Evolutionary conservation across 1,284 basidiomycete species (phyloP), one percentile per base, ranked within the genome.

Genomic region (Vanrija pseudolonga): DNA sequence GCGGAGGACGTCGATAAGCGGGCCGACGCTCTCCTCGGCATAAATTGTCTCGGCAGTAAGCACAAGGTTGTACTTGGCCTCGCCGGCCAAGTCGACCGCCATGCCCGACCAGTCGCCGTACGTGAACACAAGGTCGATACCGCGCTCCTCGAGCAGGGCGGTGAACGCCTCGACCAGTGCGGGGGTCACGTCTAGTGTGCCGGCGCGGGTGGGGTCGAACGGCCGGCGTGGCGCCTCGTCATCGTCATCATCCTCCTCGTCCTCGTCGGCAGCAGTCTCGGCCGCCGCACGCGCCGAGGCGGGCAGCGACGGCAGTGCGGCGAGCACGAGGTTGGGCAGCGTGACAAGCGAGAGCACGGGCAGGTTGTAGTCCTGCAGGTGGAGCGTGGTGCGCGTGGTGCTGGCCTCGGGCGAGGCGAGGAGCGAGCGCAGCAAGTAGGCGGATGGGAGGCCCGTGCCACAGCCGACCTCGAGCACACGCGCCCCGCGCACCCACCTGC

Each of bases 21-120:
- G 77, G 0, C 78, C 78, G 0, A 96, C 80, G 55, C 84, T 87
- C 0, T 85, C 82, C 23, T 82, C 77, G 11, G 85, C 80, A 69
- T 98, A 98, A 26, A 97, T 91, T 20, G 95, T 98, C 78, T 98
- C 95, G 19, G 90, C 89, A 0, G 90, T 92, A 45, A 98, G 76
- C 1, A 95, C 77, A 45, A 95, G 60, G 64, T 91, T 83, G 71
- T 89, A 92, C 59, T 38, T 45, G 47, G 15, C 57, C 26, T 48
- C 51, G 45, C 68, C 57, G 18, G 61, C 65, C 15, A 48, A 46
- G 7, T 53, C 47, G 12, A 47, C 41, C 6, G 61, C 61, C 37
- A 72, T 60, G 1, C 72, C 70, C 6, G 49, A 54, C 95, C 95
- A 98, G 15, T 86, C 83, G 0, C 94, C 93, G 18, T 85, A 82